Evolutionary conservation across 1,139 yeast species (phyloP), one percentile per base, ranked within the genome.

Genomic region (Taiozyma onychis): DNA sequence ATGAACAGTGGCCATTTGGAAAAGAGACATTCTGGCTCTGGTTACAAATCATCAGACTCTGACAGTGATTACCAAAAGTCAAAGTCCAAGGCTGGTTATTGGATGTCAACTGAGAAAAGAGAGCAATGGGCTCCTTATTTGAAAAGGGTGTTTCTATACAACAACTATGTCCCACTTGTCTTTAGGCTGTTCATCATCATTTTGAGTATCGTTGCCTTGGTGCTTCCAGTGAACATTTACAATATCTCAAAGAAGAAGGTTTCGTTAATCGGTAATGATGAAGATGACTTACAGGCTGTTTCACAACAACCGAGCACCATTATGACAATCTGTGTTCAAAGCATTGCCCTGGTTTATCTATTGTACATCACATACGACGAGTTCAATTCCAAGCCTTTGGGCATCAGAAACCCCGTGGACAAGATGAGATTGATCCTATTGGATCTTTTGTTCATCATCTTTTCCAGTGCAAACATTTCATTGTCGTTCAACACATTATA

Each of bases 331-430:
- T 82, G 82, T 46, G 96, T 91, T 9, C 93, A 90, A 65, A 73
- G 90, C 35, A 74, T 83, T 57, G 97, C 96, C 2, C 71, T 89
- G 41, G 78, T 81, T 0, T 93, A 93, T 64, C 76, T 90, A 52
- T 71, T 83, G 11, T 90, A 88, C 67, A 88, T 91, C 65, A 83
- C 96, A 2, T 84, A 83, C 60, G 98, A 93, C 67, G 99, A 93
- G 66, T 91, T 88, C 66, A 78, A 85, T 26, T 95, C 97, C 22
- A 86, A 88, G 64, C 99, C 98, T 0, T 69, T 93, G 48, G 99
- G 97, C 0, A 74, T 91, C 47, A 77, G 98, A 56, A 82, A 88
- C 56, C 95, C 97, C 0, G 73, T 80, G 57, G 90, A 86, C 28
- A 91, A 91, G 63, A 79, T 91, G 76, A 76, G 89, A 61, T 76